phyloP scores from a whole-genome alignment of 345 rosid species.

The Sonneratia alba region DNA sequence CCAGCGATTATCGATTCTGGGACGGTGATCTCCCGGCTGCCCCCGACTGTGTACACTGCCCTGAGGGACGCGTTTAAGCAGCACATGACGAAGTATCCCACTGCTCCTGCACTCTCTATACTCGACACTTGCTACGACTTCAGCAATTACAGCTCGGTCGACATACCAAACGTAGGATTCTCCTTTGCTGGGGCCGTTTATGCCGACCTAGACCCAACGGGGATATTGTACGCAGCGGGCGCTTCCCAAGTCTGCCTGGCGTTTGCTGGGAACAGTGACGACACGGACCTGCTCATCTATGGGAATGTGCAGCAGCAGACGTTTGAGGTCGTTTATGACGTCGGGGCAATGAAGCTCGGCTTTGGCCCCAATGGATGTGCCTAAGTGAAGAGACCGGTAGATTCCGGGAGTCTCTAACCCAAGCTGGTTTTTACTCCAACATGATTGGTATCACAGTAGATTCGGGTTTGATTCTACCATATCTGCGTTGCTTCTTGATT shows the following conservation, averaged over 20 bases:
- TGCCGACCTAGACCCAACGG: slow-evolving; percentile 34
- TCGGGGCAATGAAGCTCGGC: slow-evolving; percentile 45
- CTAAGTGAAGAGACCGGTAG: slow-evolving; percentile 7
- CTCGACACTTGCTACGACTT: slow-evolving; percentile 80
- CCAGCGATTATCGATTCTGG: slow-evolving; percentile 81
- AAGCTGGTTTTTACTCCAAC: background rate
- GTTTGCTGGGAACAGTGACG: slow-evolving; percentile 57
- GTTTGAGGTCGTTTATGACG: slow-evolving; percentile 67
- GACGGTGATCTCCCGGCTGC: slow-evolving; percentile 75
- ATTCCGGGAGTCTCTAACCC: background rate
- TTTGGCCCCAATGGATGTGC: slow-evolving; percentile 55
- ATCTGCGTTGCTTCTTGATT: background rate
- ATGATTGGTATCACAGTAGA: background rate
- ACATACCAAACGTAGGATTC: slow-evolving; percentile 44
- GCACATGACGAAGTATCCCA: slow-evolving; percentile 49
- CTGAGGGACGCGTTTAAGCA: slow-evolving; percentile 34
- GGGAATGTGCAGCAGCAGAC: slow-evolving; percentile 76
- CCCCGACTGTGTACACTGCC: slow-evolving; percentile 50
- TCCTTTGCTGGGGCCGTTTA: slow-evolving; percentile 33
- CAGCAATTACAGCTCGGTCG: slow-evolving; percentile 18
- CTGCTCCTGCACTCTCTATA: slow-evolving; percentile 40
- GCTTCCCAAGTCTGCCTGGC: slow-evolving; percentile 67
- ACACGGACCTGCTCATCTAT: slow-evolving; percentile 34
- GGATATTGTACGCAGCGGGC: slow-evolving; percentile 32
- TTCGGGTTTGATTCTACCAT: background rate